A percentile compares a stretch with the other conserved stretches of the same genome.
Evolutionary conservation across 345 rosid species (phyloP).

Genomic region (Sonneratia caseolaris): DNA sequence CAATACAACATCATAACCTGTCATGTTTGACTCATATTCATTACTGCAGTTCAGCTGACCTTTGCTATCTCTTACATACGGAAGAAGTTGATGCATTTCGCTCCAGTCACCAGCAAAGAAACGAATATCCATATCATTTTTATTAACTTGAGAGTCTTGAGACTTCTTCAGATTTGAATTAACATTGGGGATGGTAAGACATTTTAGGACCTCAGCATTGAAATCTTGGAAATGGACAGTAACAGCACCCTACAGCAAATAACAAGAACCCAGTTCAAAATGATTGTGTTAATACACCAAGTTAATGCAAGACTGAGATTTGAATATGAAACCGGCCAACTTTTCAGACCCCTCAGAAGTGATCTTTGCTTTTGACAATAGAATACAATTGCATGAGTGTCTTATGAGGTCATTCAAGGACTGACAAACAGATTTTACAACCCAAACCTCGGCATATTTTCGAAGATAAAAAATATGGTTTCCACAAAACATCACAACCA

Average conservation of each 20-base stretch:
- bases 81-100: slow-evolving; percentile 56
- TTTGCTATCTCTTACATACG: slow-evolving; percentile 25
- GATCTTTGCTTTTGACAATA: background rate
- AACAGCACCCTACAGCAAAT: slow-evolving; percentile 47
- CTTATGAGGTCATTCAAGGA: background rate
- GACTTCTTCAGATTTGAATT: slow-evolving; percentile 36
- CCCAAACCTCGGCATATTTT: background rate
- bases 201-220: slow-evolving; percentile 72
- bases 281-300: background rate
- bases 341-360: background rate
- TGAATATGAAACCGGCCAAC: background rate
- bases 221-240: slow-evolving; percentile 81
- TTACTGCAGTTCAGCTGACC: slow-evolving; percentile 15
- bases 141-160: slow-evolving; percentile 12
- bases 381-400: background rate
- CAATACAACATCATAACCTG: slow-evolving; percentile 66
- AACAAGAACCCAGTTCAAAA: background rate
- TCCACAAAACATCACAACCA: background rate
- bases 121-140: slow-evolving; percentile 18
- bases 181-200: slow-evolving; percentile 75
- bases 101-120: slow-evolving; percentile 93
- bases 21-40: slow-evolving; percentile 9
- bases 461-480: background rate
- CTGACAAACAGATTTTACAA: background rate
- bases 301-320: background rate